Evolutionary conservation across 2,329 filamentous ascomycete genomes (phyloP).

Genomic region (Penicillium sp.): DNA sequence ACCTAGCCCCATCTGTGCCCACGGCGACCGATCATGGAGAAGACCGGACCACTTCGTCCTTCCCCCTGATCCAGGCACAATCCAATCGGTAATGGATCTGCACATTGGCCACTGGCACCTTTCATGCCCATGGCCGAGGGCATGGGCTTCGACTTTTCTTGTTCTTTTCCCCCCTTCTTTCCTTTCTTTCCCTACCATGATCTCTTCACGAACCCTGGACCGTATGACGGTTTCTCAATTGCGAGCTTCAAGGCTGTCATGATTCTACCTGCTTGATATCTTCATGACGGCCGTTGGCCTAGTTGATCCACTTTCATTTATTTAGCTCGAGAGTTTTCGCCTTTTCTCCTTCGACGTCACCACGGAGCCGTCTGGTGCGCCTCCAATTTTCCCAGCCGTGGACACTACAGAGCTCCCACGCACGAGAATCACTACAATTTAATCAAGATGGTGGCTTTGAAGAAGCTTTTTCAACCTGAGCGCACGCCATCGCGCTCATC

Average conservation of each 20-base stretch:
- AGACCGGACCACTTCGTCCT: slow-evolving; percentile 13
- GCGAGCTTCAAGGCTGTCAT: slow-evolving; percentile 17
- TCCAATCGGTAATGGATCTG: slow-evolving; percentile 22
- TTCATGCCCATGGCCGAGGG: not conserved
- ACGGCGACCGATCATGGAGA: slow-evolving; percentile 22
- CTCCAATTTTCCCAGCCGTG: not conserved
- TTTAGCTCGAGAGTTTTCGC: slow-evolving; percentile 9
- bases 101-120: slow-evolving; percentile 10
- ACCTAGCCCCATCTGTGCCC: slow-evolving; percentile 20
- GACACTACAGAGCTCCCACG: not conserved
- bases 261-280: slow-evolving; percentile 11
- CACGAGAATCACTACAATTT: slow-evolving; percentile 5
- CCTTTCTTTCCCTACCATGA: slow-evolving; percentile 9
- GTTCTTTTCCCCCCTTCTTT: not conserved
- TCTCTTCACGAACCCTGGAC: slow-evolving; percentile 10
- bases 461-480: slow-evolving; percentile 36
- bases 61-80: slow-evolving; percentile 24
- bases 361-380: slow-evolving; percentile 1
- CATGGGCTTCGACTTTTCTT: slow-evolving; percentile 5
- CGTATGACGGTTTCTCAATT: slow-evolving; percentile 14
- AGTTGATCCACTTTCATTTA: slow-evolving; percentile 12
- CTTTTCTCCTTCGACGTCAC: slow-evolving; percentile 2
- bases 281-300: slow-evolving; percentile 19
- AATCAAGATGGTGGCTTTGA: slow-evolving; percentile 36
- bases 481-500: slow-evolving; percentile 20